Evolutionary conservation across 2,329 filamentous ascomycete species (phyloP).

Genomic region (Ophiosphaerella herpotricha): DNA sequence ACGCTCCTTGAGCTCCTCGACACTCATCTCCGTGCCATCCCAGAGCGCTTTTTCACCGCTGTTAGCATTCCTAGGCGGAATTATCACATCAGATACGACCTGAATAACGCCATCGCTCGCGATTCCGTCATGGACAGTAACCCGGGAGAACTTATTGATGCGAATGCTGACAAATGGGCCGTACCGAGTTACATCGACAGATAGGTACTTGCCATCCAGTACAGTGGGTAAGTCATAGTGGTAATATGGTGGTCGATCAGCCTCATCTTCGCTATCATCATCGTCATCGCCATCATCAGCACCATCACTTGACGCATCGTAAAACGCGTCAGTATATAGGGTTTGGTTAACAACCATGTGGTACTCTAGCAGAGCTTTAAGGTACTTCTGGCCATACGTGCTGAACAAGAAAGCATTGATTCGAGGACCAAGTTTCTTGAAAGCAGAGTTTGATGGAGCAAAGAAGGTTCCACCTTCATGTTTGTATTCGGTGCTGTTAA

Average conservation of each 20-base stretch:
- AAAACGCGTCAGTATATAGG: slow-evolving; percentile 83
- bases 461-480: slow-evolving; percentile 75
- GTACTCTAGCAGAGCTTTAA: slow-evolving; percentile 78
- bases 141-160: slow-evolving; percentile 73
- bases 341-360: slow-evolving; percentile 75
- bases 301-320: slow-evolving; percentile 53
- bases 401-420: slow-evolving; percentile 89
- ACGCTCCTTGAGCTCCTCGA: slow-evolving; percentile 65
- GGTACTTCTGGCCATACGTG: slow-evolving; percentile 71
- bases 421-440: slow-evolving; percentile 70
- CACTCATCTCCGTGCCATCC: slow-evolving; percentile 57
- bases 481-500: slow-evolving; percentile 55
- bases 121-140: slow-evolving; percentile 71
- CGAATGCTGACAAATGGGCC: slow-evolving; percentile 72
- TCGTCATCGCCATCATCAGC: slow-evolving; percentile 11
- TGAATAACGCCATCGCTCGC: slow-evolving; percentile 84
- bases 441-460: slow-evolving; percentile 81
- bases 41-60: slow-evolving; percentile 43
- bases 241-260: slow-evolving; percentile 51
- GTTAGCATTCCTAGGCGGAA: slow-evolving; percentile 68
- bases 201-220: slow-evolving; percentile 67
- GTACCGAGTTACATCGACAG: slow-evolving; percentile 71
- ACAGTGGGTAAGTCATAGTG: slow-evolving; percentile 75
- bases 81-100: slow-evolving; percentile 71
- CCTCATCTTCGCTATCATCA: slow-evolving; percentile 22